Conservation (phyloP, 257 asterid species). For the Rhazya stricta region DNA sequence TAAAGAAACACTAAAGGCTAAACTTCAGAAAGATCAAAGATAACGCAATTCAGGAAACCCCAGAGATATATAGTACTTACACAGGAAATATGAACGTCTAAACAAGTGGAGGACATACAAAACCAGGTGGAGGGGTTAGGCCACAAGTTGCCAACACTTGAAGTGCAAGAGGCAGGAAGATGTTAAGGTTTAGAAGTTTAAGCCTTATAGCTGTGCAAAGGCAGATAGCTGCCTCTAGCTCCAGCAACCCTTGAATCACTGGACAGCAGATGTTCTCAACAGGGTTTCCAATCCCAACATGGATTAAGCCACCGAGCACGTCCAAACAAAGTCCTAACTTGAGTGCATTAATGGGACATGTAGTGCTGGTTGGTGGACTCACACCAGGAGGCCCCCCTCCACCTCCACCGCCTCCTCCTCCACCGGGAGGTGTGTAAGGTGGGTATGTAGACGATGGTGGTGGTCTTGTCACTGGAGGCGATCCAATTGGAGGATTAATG, state of each 20-base stretch:
- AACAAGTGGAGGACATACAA: slow-evolving; percentile 66
- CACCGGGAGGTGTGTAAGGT: slow-evolving; percentile 41
- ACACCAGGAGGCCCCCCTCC: slow-evolving; percentile 33
- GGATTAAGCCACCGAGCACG: slow-evolving; percentile 81
- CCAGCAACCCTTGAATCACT: slow-evolving; percentile 76
- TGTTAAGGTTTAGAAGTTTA: slow-evolving; percentile 71
- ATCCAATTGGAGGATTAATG: slow-evolving; percentile 27
- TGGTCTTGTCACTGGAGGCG: slow-evolving; percentile 31
- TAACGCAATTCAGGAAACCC: not conserved
- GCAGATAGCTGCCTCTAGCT: slow-evolving; percentile 84
- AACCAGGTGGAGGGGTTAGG: slow-evolving; percentile 76
- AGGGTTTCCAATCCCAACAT: slow-evolving; percentile 77
- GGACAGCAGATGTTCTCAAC: slow-evolving; percentile 78
- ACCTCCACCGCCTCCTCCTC: slow-evolving; percentile 26
- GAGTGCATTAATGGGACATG: slow-evolving; percentile 72
- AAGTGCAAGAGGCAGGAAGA: slow-evolving; percentile 81
- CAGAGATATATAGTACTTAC: not conserved
- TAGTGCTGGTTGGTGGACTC: slow-evolving; percentile 35
- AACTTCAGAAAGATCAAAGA: not conserved
- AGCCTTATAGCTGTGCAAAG: slow-evolving; percentile 77
- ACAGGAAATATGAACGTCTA: slow-evolving; percentile 1
- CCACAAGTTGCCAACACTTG: slow-evolving; percentile 80
- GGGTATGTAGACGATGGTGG: slow-evolving; percentile 49
- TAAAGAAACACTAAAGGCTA: not conserved
- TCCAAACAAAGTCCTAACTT: slow-evolving; percentile 88